Conservation (phyloP, 441 rosid genomes). For the Theobroma grandiflorum region DNA sequence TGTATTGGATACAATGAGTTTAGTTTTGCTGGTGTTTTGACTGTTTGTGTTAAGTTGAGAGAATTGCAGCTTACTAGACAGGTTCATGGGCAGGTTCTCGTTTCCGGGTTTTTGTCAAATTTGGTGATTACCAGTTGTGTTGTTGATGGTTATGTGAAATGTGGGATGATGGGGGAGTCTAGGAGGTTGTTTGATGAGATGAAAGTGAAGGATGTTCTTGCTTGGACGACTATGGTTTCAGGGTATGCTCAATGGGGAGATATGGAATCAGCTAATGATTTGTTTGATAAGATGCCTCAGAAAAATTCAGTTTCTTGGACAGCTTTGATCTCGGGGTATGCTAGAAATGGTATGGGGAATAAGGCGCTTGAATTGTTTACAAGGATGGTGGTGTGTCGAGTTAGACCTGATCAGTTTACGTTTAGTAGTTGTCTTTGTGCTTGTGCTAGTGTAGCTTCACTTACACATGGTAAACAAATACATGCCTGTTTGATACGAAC, state of each 20-base stretch:
- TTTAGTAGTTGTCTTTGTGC: conserved; percentile 73
- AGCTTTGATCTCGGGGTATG: conserved; percentile 65
- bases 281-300: conserved; percentile 58
- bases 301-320: conserved; percentile 68
- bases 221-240: conserved; percentile 67
- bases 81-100: conserved; percentile 85
- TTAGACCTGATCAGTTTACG: conserved; percentile 67
- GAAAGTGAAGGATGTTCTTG: conserved; percentile 50
- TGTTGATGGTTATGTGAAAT: conserved; percentile 74
- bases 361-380: conserved; percentile 50
- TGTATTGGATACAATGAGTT: conserved; percentile 66
- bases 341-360: conserved; percentile 53
- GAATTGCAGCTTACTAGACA: conserved; percentile 57
- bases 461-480: conserved; percentile 66
- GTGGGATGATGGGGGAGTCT: conserved; percentile 57
- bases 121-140: conserved; percentile 61
- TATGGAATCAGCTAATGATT: conserved; percentile 53
- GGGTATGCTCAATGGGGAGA: conserved; percentile 62
- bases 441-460: conserved; percentile 59
- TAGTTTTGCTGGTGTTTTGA: conserved; percentile 73
- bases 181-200: conserved; percentile 59
- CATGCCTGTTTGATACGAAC: conserved; percentile 57
- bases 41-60: conserved; percentile 60
- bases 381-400: conserved; percentile 47
- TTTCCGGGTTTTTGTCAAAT: conserved; percentile 64